Evolutionary conservation across 75 land plant species (phyloP), one percentile per base, ranked within the genome.

Genomic region (Sequoia sempervirens): DNA sequence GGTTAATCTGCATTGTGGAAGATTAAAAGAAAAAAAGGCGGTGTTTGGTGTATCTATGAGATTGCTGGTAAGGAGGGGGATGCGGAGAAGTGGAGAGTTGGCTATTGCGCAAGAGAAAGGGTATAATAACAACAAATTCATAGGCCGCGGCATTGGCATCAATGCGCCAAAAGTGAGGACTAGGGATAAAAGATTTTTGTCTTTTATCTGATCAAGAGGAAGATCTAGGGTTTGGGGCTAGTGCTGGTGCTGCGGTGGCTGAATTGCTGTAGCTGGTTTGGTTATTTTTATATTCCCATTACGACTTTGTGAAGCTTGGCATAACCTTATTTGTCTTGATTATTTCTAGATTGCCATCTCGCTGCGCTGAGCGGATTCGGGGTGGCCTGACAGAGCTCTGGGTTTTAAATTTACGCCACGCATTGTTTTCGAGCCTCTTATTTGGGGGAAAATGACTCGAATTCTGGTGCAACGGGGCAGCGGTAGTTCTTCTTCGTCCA

Each of bases 391-490:
- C 28, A 30, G 28, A 43, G 40, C 58, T 53, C 8, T 46, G 32
- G 14, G 70, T 12, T 64, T 80, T 45, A n/a, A 41, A 45, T 84
- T 12, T 18, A 26, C 66, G 26, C n/a, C n/a, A 20, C 20, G 8
- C 66, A 61, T 61, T 61, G n/a, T 61, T 0, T 26, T 5, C 0
- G 26, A 61, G 66, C 66, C 6, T 56, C 61, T 26, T 26, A 23
- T 61, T 46, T 15, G 20, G 26, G 13, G 32, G 8, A 87, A 76
- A 81, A 93, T 93, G 95, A 92, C 95, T 78, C 82, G 93, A 20
- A 90, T 93, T 50, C 86, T 92, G 66, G 93, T 93, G 38, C 92
- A 85, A 82, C 86, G 95, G 20, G 95, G 95, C 28, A 84, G 90
- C 28, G 53, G 72, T 1, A 78, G 86, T 30, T 85, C 93, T 70